Evolutionary conservation across 1,284 basidiomycete genomes (phyloP), one percentile per base, ranked within the genome.

Genomic region (Sporisorium iseilematis-ciliati): DNA sequence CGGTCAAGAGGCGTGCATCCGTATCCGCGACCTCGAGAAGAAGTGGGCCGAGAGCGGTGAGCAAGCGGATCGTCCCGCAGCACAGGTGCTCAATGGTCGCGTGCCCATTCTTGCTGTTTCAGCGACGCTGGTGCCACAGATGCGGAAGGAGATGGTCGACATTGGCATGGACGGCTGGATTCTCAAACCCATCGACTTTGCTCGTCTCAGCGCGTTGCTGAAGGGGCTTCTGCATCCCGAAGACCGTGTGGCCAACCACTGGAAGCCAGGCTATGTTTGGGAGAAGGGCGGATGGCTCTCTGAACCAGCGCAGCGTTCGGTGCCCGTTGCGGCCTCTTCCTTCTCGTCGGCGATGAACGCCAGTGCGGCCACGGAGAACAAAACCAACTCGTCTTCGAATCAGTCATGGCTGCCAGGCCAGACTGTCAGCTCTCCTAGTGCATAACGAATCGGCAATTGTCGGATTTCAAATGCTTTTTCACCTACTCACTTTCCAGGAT

Each of bases 71-170:
- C 71, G 79, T 23, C 80, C 80, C 5, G 79, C 79, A 26, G 48
- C 76, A 6, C 87, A 89, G 64, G 83, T 86, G 20, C 85, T 92
- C 20, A 92, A 93, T 79, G 90, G 86, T 0, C 88, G 92, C 6
- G 90, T 94, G 49, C 92, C 92, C 2, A 92, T 94, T 60, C 91
- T 95, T 75, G 93, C 92, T 4, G 92, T 95, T 4, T 93, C 91
- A 11, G 92, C 92, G 0, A 93, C 92, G 4, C 86, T 94, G 25
- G 86, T 88, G 40, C 91, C 92, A 76, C 86, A 87, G 26, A 90
- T 92, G 82, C 87, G 90, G 3, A 85, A 88, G 0, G 89, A 91
- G 65, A 87, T 94, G 66, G 86, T 87, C 6, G 85, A 87, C 23
- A 87, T 88, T 48, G 90, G 92, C 48, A 90, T 94, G 85, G 92